Base-by-base conservation (phyloP, 257 asterid genomes). In the Nicotiana paniculata region DNA sequence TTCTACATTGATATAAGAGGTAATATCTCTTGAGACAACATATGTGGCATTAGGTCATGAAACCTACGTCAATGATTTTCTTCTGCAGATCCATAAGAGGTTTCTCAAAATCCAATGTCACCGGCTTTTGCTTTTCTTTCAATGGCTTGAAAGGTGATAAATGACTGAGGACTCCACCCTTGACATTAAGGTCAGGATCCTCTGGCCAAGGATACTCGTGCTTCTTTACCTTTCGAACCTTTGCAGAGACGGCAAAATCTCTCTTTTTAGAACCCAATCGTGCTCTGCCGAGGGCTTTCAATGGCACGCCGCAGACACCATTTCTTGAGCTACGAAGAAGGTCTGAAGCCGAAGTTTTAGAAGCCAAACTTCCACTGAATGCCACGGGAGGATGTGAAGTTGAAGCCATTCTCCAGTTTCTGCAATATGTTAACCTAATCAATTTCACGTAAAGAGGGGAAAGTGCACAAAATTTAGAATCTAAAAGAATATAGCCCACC, bases 51-150 rank as follows among this genome's bases (percentile, higher is more conserved):
- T 74, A 26, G 26, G 79, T 74, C 63, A 26, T 32, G 37, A 70
- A 39, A 16, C 89, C 57, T 90, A 96, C 99, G 74, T 96, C 99
- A 77, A 87, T 57, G 15, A 96, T 93, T 80, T 91, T 92, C 85
- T 90, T 92, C 92, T 90, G 97, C 86, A 96, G 88, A 82, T 89
- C 93, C 85, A 93, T 75, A 82, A 96, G 94, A 65, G 98, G 98
- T 80, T 90, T 94, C 93, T 96, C 99, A 62, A 94, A 96, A 66
- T 91, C 97, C 92, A 94, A 91, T 39, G 92, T 93, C 57, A 96
- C 97, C 13, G 98, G 98, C 90, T 96, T 96, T 28, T 90, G 97
- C 86, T 90, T 96, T 90, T 93, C 98, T 89, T 88, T 94, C 90
- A 94, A 90, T 81, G 99, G 98, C 89, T 94, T 94, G 92, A 96